phyloP scores from a whole-genome alignment of 2,329 filamentous ascomycete genomes.

The Epichloe gansuensis region DNA sequence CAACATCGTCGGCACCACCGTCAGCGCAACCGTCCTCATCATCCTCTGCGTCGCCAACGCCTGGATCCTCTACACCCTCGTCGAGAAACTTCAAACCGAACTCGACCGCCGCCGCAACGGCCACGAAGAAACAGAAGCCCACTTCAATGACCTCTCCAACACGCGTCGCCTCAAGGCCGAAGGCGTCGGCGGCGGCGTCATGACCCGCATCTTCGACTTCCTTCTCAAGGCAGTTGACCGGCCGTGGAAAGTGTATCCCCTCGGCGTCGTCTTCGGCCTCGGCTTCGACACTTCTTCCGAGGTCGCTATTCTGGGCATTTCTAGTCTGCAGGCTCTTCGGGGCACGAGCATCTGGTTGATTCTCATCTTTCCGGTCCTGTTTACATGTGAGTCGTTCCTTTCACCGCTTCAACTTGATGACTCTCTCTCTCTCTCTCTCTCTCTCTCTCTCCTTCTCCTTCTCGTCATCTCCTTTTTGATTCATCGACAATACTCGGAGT shows the following conservation, averaged over 20 bases:
- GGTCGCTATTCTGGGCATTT: slow-evolving; percentile 82
- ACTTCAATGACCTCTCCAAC: slow-evolving; percentile 13
- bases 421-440: not conserved
- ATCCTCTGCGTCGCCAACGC: slow-evolving; percentile 72
- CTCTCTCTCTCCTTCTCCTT: too few species aligned
- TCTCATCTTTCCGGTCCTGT: slow-evolving; percentile 77
- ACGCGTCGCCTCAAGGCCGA: slow-evolving; percentile 53
- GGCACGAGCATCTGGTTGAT: slow-evolving; percentile 93
- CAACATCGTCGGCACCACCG: slow-evolving; percentile 77
- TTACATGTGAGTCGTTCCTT: slow-evolving; percentile 51
- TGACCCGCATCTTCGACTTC: slow-evolving; percentile 58
- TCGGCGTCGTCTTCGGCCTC: slow-evolving; percentile 79
- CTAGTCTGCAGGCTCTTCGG: slow-evolving; percentile 71
- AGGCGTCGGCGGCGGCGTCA: slow-evolving; percentile 64
- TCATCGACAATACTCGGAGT: not conserved
- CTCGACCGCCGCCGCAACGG: slow-evolving; percentile 27
- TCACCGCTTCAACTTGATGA: not conserved
- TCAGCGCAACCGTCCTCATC: slow-evolving; percentile 74
- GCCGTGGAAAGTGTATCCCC: slow-evolving; percentile 93
- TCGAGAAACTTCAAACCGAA: slow-evolving; percentile 53
- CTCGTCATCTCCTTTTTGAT: not conserved
- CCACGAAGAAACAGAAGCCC: slow-evolving; percentile 16
- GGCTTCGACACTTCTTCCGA: slow-evolving; percentile 95
- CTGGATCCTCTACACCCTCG: slow-evolving; percentile 71
- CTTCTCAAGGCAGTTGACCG: slow-evolving; percentile 64